Evolutionary conservation across 2,329 filamentous ascomycete genomes (phyloP).

Genomic region (Boeremia exigua): DNA sequence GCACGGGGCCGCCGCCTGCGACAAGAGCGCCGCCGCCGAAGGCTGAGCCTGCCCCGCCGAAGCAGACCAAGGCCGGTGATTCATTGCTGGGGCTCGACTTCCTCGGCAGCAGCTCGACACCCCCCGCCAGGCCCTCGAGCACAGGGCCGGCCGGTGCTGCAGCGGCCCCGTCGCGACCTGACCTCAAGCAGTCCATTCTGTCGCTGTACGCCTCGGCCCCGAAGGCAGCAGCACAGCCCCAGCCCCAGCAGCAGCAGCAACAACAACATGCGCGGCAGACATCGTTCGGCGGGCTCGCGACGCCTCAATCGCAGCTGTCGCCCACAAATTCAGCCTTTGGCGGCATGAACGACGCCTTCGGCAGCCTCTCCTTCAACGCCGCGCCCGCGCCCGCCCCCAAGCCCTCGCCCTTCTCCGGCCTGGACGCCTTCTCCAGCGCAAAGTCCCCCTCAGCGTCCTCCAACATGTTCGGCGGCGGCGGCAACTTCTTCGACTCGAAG

Average conservation of each 20-base stretch:
- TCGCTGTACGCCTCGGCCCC: slow-evolving; percentile 89
- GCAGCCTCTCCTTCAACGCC: slow-evolving; percentile 66
- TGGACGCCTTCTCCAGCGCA: slow-evolving; percentile 60
- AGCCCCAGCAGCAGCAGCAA: slow-evolving; percentile 52
- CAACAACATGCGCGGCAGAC: slow-evolving; percentile 60
- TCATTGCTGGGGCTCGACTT: slow-evolving; percentile 93
- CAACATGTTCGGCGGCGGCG: slow-evolving; percentile 65
- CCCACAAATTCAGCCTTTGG: slow-evolving; percentile 59
- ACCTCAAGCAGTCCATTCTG: slow-evolving; percentile 95
- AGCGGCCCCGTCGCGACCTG: slow-evolving; percentile 77
- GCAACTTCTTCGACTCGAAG: slow-evolving; percentile 83
- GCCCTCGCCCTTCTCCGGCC: slow-evolving; percentile 68
- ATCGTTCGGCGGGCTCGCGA: slow-evolving; percentile 56
- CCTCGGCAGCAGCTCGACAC: slow-evolving; percentile 71
- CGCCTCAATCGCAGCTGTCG: slow-evolving; percentile 46
- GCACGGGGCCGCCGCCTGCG: slow-evolving; percentile 68
- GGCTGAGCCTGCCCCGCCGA: slow-evolving; percentile 66
- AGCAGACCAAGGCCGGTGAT: slow-evolving; percentile 74
- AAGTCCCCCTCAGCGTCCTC: slow-evolving; percentile 55
- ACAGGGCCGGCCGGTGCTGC: slow-evolving; percentile 65
- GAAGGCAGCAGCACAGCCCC: slow-evolving; percentile 69
- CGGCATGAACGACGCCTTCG: slow-evolving; percentile 82
- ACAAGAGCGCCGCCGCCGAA: slow-evolving; percentile 65
- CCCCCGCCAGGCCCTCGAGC: slow-evolving; percentile 79
- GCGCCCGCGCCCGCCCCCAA: slow-evolving; percentile 55